Evolutionary conservation across 192 early-diverging fungal species (phyloP).

Genomic region (Coemansia sp.): DNA sequence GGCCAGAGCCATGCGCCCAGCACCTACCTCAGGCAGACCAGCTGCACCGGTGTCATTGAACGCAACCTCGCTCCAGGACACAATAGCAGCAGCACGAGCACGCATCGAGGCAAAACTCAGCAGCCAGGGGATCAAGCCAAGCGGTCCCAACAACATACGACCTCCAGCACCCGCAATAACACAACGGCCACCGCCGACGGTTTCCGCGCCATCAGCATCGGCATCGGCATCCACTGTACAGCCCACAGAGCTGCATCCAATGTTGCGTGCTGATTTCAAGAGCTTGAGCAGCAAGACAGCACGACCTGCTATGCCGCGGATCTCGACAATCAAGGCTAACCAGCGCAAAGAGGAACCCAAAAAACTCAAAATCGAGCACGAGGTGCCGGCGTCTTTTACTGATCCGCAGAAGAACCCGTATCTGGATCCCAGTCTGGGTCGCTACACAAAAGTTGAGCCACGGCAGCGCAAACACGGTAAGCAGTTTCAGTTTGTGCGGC

Average conservation of each 20-base stretch:
- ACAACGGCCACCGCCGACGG: background rate
- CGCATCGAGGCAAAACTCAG: slow-evolving; percentile 33
- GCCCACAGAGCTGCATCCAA: slow-evolving; percentile 32
- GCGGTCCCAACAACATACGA: slow-evolving; percentile 5
- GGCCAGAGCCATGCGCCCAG: background rate
- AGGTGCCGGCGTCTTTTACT: slow-evolving; percentile 50
- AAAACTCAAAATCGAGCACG: slow-evolving; percentile 58
- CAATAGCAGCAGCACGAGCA: slow-evolving; percentile 40
- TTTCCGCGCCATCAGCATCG: background rate
- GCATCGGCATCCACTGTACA: background rate
- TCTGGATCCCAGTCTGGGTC: slow-evolving; percentile 69
- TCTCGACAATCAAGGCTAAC: slow-evolving; percentile 68
- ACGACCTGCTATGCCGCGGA: slow-evolving; percentile 37
- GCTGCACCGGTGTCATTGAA: background rate
- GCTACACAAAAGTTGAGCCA: slow-evolving; percentile 38
- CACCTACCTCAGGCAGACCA: slow-evolving; percentile 11
- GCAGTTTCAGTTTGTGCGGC: slow-evolving; percentile 76
- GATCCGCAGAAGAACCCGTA: slow-evolving; percentile 88
- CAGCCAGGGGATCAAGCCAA: slow-evolving; percentile 15
- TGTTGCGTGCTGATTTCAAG: slow-evolving; percentile 50
- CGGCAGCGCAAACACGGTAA: slow-evolving; percentile 41
- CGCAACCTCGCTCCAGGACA: slow-evolving; percentile 20
- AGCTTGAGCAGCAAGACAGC: slow-evolving; percentile 31
- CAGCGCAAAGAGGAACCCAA: slow-evolving; percentile 59
- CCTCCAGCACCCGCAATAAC: slow-evolving; percentile 13